These are phyloP conservation scores for Globisporangium takayamanum DNA, from an alignment of 352 stramenopile genomes.

Conservation along the genomic window DNA sequence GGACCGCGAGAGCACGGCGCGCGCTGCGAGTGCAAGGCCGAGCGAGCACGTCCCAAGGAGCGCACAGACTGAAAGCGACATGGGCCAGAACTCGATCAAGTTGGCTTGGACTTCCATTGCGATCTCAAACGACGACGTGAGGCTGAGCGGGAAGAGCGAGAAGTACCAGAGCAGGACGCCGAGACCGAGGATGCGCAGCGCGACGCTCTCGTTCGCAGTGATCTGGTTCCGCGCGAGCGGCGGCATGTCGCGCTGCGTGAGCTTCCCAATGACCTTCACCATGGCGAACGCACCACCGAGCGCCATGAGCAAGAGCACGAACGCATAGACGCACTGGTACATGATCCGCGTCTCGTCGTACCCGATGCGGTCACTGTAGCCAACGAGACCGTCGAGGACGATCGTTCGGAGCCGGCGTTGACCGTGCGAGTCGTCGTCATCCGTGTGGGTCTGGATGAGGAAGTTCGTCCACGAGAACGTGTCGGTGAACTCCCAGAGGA, in stretches of 20 bases:
- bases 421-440: neutral
- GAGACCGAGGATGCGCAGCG: slow-evolving; percentile 29
- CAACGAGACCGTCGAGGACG: slow-evolving; percentile 17
- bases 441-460: slow-evolving; percentile 20
- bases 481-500: slow-evolving; percentile 33
- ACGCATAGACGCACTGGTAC: slow-evolving; percentile 18
- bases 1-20: slow-evolving; percentile 15
- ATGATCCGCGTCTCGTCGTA: slow-evolving; percentile 21
- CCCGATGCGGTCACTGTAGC: slow-evolving; percentile 27
- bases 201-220: slow-evolving; percentile 12
- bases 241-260: neutral
- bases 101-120: slow-evolving; percentile 16
- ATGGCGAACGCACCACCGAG: slow-evolving; percentile 14
- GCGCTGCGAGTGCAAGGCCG: slow-evolving; percentile 13
- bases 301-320: slow-evolving; percentile 19
- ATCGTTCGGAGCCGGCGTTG: slow-evolving; percentile 19
- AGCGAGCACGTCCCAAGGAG: slow-evolving; percentile 20
- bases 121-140: slow-evolving; percentile 29
- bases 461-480: slow-evolving; percentile 43
- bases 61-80: slow-evolving; percentile 15
- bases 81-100: slow-evolving; percentile 13
- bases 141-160: slow-evolving; percentile 31
- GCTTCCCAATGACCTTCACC: slow-evolving; percentile 6
- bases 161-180: slow-evolving; percentile 34
- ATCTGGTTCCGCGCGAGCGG: neutral